Percentiles rank a stretch among this genome's conserved stretches.
phyloP scores from a whole-genome alignment of 345 rosid genomes.

The Ceriops tagal region DNA sequence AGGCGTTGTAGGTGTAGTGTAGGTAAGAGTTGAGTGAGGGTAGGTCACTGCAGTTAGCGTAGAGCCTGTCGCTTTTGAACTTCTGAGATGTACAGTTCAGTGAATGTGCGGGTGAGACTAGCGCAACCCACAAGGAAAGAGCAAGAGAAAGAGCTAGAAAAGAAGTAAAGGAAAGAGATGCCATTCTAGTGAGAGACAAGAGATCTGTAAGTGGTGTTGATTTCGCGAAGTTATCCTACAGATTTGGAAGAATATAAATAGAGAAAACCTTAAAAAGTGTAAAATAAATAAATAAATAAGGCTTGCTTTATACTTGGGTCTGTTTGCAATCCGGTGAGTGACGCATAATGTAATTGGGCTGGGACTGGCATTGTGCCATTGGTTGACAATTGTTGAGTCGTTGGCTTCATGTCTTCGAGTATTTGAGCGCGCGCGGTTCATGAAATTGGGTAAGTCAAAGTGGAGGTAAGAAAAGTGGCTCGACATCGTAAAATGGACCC shows the following conservation, averaged over 20 bases:
- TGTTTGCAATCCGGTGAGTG: no score
- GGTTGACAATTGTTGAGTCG: no score
- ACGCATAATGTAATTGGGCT: no score
- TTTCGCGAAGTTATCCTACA: not conserved
- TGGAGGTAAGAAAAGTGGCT: no score
- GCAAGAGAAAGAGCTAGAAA: conserved; percentile 9
- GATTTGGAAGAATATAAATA: not conserved
- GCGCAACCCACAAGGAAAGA: conserved; percentile 21
- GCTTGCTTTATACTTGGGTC: no score
- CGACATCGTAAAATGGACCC: no score
- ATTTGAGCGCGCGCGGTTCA: no score
- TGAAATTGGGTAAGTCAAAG: no score
- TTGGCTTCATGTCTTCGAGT: no score
- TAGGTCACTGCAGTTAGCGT: conserved; percentile 45
- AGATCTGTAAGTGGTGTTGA: not conserved
- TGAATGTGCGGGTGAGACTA: conserved; percentile 44
- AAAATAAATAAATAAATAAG: no score
- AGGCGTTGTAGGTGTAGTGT: conserved; percentile 62
- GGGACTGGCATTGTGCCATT: no score
- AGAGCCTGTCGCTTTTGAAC: conserved; percentile 28
- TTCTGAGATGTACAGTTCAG: conserved; percentile 54
- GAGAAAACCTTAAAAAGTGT: no score
- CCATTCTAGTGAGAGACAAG: not conserved
- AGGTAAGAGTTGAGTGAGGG: conserved; percentile 48
- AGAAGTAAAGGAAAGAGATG: conserved; percentile 19